Percentiles rank a stretch among this genome's conserved stretches.
phyloP scores from a whole-genome alignment of 176 grass and related monocot genomes.

The Paspalum vaginatum region DNA sequence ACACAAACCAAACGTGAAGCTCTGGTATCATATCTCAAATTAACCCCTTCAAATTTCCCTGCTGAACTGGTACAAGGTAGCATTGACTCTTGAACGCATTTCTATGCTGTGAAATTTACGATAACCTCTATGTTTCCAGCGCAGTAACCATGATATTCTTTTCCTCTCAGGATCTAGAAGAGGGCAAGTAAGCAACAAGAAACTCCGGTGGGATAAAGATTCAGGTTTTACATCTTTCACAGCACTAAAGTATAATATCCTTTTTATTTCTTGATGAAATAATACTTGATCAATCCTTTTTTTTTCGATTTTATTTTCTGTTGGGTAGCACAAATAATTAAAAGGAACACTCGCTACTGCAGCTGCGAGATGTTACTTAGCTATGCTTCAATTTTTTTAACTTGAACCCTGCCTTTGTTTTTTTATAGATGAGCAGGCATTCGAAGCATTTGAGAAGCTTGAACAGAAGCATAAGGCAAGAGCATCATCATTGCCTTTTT shows the following conservation, averaged over 20 bases:
- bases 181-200: constrained; percentile 56
- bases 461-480: constrained; percentile 50
- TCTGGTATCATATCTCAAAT: constrained; percentile 58
- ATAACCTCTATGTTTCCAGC: constrained; percentile 13
- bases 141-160: constrained; percentile 1
- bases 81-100: constrained; percentile 27
- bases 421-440: constrained; percentile 40
- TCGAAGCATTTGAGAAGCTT: constrained; percentile 53
- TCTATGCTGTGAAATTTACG: neutral
- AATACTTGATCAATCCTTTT: neutral
- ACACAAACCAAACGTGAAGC: constrained; percentile 49
- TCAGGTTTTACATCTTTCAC: constrained; percentile 52
- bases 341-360: neutral
- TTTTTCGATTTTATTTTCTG: neutral
- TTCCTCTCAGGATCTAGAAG: constrained; percentile 46
- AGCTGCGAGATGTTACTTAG: constrained; percentile 1
- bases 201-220: constrained; percentile 61
- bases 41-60: constrained; percentile 63
- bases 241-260: neutral
- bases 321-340: neutral
- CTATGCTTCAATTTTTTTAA: neutral
- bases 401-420: neutral
- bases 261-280: neutral
- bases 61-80: constrained; percentile 66
- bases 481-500: neutral